Evolutionary conservation across 805 yeast species (phyloP), one percentile per base, ranked within the genome.

Genomic region (Naumovozyma castellii): DNA sequence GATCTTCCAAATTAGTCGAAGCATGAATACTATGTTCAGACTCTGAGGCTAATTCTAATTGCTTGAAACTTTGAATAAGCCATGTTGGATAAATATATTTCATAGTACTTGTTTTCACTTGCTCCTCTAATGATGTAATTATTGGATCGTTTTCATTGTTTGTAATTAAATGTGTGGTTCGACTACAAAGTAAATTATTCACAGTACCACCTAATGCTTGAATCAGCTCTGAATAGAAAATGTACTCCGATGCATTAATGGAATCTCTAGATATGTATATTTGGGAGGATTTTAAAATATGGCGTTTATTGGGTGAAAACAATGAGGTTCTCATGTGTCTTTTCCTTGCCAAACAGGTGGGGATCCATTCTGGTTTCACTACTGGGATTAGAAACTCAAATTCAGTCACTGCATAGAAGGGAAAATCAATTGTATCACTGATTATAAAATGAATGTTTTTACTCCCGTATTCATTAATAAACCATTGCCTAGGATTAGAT

Each of bases 141-240:
- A 79, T 73, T 43, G 76, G 76, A 39, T 76, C 83, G 40, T 76
- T 73, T 3, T 73, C 54, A 45, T 73, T 75, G 3, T 59, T 53
- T 0, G 90, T 73, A 16, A 90, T 65, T 28, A 86, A 68, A 66
- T 90, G 97, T 0, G 96, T 84, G 1, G 94, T 84, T 46, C 72
- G 73, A 39, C 72, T 72, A 6, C 85, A 78, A 22, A 88, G 64
- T 14, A 53, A 49, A 43, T 80, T 81, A 32, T 75, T 64, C 51
- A 68, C 77, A 27, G 74, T 78, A 3, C 95, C 97, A 2, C 97
- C 97, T 43, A 84, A 69, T 1, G 84, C 78, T 16, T 73, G 61
- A 1, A 65, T 42, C 27, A 61, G 38, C 2, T 80, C 80, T 0
- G 82, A 84, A 5, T 78, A 79, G 46, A 76, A 72, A 13, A 84